A percentile compares a stretch with the other conserved stretches of the same genome.
Evolutionary conservation across 2,329 filamentous ascomycete genomes (phyloP).

Genomic region (Chaetothyriales sp.): DNA sequence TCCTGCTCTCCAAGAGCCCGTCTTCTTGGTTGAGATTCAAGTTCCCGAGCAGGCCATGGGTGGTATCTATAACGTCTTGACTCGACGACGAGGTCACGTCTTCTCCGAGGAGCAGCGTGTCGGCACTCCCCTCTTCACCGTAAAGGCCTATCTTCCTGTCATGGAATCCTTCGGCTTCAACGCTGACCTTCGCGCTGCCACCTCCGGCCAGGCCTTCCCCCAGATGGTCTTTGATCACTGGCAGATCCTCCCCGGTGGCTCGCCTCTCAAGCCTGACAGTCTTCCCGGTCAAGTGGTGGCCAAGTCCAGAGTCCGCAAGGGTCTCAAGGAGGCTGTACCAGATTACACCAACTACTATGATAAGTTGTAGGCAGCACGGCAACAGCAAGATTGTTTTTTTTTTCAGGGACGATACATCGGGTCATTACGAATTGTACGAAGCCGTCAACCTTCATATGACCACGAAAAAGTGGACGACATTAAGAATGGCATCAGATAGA

Average conservation of each 20-base stretch:
- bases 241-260: constrained; percentile 90
- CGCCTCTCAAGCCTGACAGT: constrained; percentile 66
- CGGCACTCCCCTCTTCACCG: constrained; percentile 97
- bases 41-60: constrained; percentile 98
- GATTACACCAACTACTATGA: constrained; percentile 70
- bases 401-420: not conserved
- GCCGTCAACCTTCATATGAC: not conserved
- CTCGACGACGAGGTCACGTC: constrained; percentile 95
- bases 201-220: constrained; percentile 96
- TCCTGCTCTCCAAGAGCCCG: constrained; percentile 84
- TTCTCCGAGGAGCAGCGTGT: constrained; percentile 97
- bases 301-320: constrained; percentile 97
- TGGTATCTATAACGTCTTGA: constrained; percentile 99
- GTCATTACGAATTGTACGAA: not conserved
- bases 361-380: constrained; percentile 62
- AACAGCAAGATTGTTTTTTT: not conserved
- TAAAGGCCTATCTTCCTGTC: constrained; percentile 95
- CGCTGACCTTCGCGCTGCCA: constrained; percentile 83
- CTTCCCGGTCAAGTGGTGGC: constrained; percentile 73
- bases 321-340: constrained; percentile 92
- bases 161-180: constrained; percentile 99
- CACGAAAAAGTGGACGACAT: constrained; percentile 9
- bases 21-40: constrained; percentile 99
- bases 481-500: constrained; percentile 10
- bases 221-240: constrained; percentile 98